These are phyloP conservation scores for Prunus persica DNA, from an alignment of 306 rosid species.

Conservation along the genomic window Prunus_persica_NCBIv2 NC_034010.1:5235001-5235500, in stretches of 20 bases:
- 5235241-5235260: constrained; percentile 78
- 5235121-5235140: too few relatives aligned
- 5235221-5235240: constrained; percentile 71
- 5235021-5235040: neutral
- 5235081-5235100: neutral
- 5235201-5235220: constrained; percentile 51
- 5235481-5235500: too few relatives aligned
- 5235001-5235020: neutral
- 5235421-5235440: too few relatives aligned
- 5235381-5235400: too few relatives aligned
- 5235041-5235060: neutral
- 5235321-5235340: constrained; percentile 4
- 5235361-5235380: neutral
- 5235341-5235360: neutral
- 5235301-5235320: constrained; percentile 42
- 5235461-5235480: too few relatives aligned
- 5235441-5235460: too few relatives aligned
- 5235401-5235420: too few relatives aligned
- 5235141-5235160: constrained; percentile 55
- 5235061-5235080: neutral
- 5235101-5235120: neutral
- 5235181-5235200: constrained; percentile 37
- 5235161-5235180: constrained; percentile 42
- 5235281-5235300: constrained; percentile 77
- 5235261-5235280: constrained; percentile 57